Conservation (phyloP, 1,139 yeast species). For the Geotrichum histeridarum region DNA sequence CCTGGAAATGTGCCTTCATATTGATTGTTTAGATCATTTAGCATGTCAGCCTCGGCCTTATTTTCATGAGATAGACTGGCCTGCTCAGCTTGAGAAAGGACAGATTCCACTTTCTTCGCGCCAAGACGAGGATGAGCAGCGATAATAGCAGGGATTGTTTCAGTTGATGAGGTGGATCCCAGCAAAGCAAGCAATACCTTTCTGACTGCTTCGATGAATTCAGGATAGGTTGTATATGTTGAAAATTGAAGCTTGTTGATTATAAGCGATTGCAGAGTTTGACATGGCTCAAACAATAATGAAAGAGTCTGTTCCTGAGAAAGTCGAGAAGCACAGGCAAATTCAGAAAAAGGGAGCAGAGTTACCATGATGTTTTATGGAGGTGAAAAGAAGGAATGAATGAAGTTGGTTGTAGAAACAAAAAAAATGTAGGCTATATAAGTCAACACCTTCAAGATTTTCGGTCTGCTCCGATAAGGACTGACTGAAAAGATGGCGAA, state of each 20-base stretch:
- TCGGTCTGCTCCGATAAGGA: no score
- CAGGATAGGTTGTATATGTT: slow-evolving; percentile 38
- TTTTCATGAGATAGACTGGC: slow-evolving; percentile 45
- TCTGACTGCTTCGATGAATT: slow-evolving; percentile 51
- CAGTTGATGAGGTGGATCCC: not conserved
- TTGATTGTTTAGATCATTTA: slow-evolving; percentile 50
- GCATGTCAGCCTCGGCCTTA: slow-evolving; percentile 45
- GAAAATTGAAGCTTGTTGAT: slow-evolving; percentile 30
- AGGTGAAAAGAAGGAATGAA: no score
- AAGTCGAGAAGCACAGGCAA: slow-evolving; percentile 24
- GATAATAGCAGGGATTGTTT: slow-evolving; percentile 37
- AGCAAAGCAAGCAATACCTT: slow-evolving; percentile 37
- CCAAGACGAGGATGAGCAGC: slow-evolving; percentile 92
- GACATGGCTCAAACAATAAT: slow-evolving; percentile 65
- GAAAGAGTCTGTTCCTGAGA: slow-evolving; percentile 42
- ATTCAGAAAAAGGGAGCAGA: slow-evolving; percentile 7
- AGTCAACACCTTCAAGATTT: no score
- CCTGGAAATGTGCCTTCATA: slow-evolving; percentile 78
- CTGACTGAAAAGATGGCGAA: no score
- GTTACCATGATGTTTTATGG: not conserved
- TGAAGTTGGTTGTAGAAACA: no score
- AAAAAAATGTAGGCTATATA: no score
- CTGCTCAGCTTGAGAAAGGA: slow-evolving; percentile 69
- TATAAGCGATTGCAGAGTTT: slow-evolving; percentile 46
- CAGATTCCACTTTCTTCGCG: slow-evolving; percentile 49